These are phyloP conservation scores for Neofusicoccum parvum DNA, from an alignment of 2,329 filamentous ascomycete genomes.

Conservation along the genomic window DNA sequence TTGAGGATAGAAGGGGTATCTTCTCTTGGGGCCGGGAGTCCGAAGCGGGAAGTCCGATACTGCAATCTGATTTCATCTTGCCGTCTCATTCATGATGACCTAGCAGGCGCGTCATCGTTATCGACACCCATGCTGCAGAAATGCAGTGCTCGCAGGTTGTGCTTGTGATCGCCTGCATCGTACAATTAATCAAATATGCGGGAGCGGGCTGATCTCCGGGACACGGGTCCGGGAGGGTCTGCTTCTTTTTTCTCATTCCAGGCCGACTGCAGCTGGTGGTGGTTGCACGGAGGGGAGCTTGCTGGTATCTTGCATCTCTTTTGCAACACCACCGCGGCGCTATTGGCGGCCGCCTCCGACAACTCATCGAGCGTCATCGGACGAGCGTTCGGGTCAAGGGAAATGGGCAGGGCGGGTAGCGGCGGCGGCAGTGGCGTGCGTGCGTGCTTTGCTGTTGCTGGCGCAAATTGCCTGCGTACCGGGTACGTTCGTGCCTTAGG, in stretches of 20 bases:
- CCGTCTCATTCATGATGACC: background rate
- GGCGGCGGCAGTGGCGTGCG: constrained; percentile 3
- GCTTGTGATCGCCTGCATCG: background rate
- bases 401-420: background rate
- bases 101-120: background rate
- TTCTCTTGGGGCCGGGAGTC: too few relatives aligned
- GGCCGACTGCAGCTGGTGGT: background rate
- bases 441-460: background rate
- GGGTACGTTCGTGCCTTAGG: background rate
- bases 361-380: constrained; percentile 8
- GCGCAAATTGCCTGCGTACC: background rate
- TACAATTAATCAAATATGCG: background rate
- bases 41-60: background rate
- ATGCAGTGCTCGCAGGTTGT: background rate
- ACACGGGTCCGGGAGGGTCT: background rate
- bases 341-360: constrained; percentile 10
- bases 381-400: background rate
- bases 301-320: background rate
- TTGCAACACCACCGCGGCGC: background rate
- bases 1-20: background rate
- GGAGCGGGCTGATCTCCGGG: background rate
- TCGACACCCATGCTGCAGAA: constrained; percentile 1
- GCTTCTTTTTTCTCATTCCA: background rate
- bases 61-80: background rate
- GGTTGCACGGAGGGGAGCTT: constrained; percentile 2